phyloP scores from a whole-genome alignment of 2,329 filamentous ascomycete genomes.

The Beauveria scarabaeidicola region DNA sequence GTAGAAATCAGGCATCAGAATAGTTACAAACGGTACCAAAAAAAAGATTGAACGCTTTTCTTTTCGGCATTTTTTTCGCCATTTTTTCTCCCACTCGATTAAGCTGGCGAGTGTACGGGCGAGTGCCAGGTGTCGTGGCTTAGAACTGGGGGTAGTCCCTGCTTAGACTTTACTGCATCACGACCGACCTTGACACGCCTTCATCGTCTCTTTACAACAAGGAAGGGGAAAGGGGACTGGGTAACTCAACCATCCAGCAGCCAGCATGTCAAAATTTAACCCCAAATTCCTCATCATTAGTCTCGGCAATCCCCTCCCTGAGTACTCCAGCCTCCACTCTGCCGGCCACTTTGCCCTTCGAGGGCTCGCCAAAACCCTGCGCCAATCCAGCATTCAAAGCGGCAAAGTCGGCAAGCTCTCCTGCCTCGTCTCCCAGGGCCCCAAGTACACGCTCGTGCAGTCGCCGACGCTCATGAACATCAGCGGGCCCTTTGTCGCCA shows the following conservation, averaged over 20 bases:
- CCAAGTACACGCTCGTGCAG: conserved; percentile 61
- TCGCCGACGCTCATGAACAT: conserved; percentile 78
- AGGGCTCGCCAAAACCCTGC: conserved; percentile 39
- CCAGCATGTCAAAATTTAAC: conserved; percentile 23
- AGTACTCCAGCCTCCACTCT: conserved; percentile 73
- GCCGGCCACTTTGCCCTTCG: conserved; percentile 74
- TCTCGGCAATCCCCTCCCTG: conserved; percentile 73
- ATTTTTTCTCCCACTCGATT: background rate
- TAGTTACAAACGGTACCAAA: too few relatives aligned
- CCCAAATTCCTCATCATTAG: conserved; percentile 69
- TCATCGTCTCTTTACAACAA: background rate
- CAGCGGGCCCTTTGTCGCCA: conserved; percentile 61
- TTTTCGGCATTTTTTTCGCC: too few relatives aligned
- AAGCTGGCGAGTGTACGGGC: too few relatives aligned
- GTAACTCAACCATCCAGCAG: conserved; percentile 16
- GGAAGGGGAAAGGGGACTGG: background rate
- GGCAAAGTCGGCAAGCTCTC: conserved; percentile 42
- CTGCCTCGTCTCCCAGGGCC: conserved; percentile 38
- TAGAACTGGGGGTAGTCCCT: background rate
- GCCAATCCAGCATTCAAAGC: conserved; percentile 41
- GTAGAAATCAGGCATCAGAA: too few relatives aligned
- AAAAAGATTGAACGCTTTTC: too few relatives aligned
- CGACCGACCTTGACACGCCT: background rate
- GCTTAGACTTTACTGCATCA: background rate
- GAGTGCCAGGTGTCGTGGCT: background rate